Percentiles rank a stretch among this genome's conserved stretches.
Evolutionary conservation across 331 rosid species (phyloP).

Genomic region (Prunus yedoensis): DNA sequence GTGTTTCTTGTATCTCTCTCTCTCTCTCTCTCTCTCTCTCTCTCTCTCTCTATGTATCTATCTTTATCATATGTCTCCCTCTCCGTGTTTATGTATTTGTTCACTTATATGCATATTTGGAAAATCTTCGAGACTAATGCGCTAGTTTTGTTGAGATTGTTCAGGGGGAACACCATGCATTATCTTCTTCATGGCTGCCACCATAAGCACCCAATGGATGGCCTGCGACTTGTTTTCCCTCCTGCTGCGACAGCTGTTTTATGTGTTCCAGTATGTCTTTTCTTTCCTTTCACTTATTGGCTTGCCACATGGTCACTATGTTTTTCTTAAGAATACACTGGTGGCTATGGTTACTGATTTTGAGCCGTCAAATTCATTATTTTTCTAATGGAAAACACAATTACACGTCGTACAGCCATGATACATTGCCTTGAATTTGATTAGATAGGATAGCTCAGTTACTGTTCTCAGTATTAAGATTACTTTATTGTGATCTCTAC

Average conservation of each 20-base stretch:
- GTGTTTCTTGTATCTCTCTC: conserved; percentile 21
- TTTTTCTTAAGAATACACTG: background rate
- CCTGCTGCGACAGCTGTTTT: conserved; percentile 86
- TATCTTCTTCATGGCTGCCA: conserved; percentile 98
- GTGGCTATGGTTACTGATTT: background rate
- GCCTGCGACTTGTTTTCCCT: conserved; percentile 93
- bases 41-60: too few species aligned
- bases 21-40: too few species aligned
- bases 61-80: conserved; percentile 8
- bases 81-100: background rate
- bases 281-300: background rate
- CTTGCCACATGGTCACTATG: background rate
- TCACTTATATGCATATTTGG: background rate
- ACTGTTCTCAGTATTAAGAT: background rate
- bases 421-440: background rate
- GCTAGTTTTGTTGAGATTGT: conserved; percentile 17
- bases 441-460: background rate
- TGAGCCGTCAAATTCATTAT: background rate
- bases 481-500: background rate
- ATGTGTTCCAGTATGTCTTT: conserved; percentile 58
- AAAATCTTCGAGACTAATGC: background rate
- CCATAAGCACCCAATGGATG: conserved; percentile 98
- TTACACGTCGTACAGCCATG: background rate
- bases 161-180: conserved; percentile 89
- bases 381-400: conserved; percentile 10